Evolutionary conservation across 139 green algal species (phyloP).

Genomic region (Closterium sp.): DNA sequence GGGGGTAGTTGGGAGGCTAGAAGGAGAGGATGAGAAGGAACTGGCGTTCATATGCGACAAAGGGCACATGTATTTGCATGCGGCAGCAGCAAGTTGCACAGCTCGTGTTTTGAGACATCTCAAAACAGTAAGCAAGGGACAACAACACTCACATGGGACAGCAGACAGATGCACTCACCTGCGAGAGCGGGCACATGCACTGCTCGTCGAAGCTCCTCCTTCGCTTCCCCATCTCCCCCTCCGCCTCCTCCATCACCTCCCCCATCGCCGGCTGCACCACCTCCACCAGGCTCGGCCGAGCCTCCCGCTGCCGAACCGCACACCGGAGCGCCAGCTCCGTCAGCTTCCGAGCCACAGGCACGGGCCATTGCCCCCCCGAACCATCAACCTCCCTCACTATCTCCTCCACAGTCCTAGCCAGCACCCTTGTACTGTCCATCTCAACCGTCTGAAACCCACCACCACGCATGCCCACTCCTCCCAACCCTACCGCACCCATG

Average conservation of each 20-base stretch:
- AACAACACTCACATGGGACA: too few relatives aligned
- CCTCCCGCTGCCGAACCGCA: neutral
- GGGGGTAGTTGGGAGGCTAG: too few relatives aligned
- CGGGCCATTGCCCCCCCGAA: neutral
- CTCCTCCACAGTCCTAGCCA: conserved; percentile 10
- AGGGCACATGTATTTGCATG: too few relatives aligned
- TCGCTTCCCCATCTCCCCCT: neutral
- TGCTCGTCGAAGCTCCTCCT: neutral
- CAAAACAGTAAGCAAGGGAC: too few relatives aligned
- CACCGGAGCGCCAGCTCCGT: neutral
- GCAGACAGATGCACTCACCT: neutral
- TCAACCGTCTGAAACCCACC: neutral
- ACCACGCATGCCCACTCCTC: neutral
- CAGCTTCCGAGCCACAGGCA: neutral
- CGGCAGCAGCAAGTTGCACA: too few relatives aligned
- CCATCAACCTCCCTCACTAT: conserved; percentile 7
- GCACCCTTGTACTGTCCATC: neutral
- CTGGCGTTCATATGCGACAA: too few relatives aligned
- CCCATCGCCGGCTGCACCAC: neutral
- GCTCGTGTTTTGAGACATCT: too few relatives aligned
- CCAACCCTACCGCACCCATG: neutral
- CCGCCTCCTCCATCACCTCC: neutral
- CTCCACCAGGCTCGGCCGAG: neutral
- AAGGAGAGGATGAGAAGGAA: too few relatives aligned
- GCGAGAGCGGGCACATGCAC: neutral